Conservation (phyloP, 2,329 filamentous ascomycete genomes). For the Hirsutella rhossiliensis region DNA sequence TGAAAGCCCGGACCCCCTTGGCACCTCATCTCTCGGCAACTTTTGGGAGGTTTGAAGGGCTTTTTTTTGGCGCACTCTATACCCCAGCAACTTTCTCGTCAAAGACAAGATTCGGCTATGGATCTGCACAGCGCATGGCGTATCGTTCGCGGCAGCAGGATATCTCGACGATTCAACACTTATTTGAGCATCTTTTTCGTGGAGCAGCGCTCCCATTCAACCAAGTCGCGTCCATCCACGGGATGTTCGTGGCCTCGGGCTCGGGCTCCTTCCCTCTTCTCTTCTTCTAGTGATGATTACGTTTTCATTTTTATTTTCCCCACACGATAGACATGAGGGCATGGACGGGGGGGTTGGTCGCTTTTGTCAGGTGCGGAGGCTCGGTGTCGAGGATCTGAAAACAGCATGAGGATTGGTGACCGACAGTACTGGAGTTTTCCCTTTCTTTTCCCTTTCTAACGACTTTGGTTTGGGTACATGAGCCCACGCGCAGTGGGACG, state of each 20-base stretch:
- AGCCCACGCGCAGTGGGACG: background rate
- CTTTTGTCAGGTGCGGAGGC: background rate
- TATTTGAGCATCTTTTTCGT: too few relatives aligned
- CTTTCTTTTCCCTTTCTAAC: background rate
- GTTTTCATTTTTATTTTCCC: background rate
- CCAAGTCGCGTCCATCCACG: too few relatives aligned
- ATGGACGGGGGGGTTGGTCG: background rate
- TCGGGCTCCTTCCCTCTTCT: too few relatives aligned
- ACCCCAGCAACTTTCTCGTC: constrained; percentile 9
- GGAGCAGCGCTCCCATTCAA: too few relatives aligned
- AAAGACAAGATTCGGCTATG: background rate
- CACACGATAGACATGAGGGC: background rate
- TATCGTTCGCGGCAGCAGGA: too few relatives aligned
- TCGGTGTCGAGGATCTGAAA: constrained; percentile 2
- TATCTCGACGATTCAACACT: too few relatives aligned
- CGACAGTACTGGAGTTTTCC: background rate
- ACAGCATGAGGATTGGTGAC: background rate
- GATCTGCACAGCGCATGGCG: background rate
- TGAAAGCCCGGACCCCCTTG: constrained; percentile 22
- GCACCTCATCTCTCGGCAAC: constrained; percentile 16
- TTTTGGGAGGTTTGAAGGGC: constrained; percentile 22
- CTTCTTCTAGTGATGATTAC: too few relatives aligned
- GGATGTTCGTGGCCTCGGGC: too few relatives aligned
- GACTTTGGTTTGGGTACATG: background rate
- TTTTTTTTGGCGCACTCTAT: constrained; percentile 15